phyloP scores from a whole-genome alignment of 2,329 filamentous ascomycete genomes.

The Trichophyton equinum region DNA sequence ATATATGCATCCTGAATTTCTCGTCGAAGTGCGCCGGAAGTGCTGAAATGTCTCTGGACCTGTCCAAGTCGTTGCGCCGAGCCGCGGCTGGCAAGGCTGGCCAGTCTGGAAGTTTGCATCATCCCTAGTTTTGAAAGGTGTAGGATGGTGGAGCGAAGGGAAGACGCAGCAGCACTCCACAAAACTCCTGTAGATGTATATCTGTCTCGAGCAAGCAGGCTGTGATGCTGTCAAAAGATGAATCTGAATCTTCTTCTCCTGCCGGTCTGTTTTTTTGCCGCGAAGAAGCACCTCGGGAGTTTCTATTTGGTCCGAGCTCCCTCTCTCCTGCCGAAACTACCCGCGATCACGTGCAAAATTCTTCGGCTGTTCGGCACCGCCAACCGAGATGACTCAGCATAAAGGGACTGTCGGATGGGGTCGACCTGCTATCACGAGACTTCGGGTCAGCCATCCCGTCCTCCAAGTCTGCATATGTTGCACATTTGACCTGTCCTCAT shows the following conservation, averaged over 20 bases:
- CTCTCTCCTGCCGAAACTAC: background rate
- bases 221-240: no score
- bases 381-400: background rate
- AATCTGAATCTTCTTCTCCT: background rate
- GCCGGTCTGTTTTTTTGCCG: background rate
- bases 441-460: no score
- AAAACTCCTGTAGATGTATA: background rate
- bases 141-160: background rate
- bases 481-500: no score
- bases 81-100: background rate
- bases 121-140: background rate
- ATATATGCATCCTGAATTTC: constrained; percentile 91
- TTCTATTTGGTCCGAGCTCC: background rate
- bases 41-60: constrained; percentile 41
- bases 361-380: background rate
- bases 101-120: background rate
- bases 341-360: background rate
- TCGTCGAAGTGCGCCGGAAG: constrained; percentile 37
- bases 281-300: background rate
- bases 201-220: background rate
- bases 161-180: background rate
- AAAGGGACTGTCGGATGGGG: no score
- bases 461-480: no score
- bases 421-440: no score
- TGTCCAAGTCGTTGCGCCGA: constrained; percentile 33